A percentile compares a stretch with the other conserved stretches of the same genome.
Evolutionary conservation across 257 asterid genomes (phyloP).

Genomic region (Nicotiana tabacum): DNA sequence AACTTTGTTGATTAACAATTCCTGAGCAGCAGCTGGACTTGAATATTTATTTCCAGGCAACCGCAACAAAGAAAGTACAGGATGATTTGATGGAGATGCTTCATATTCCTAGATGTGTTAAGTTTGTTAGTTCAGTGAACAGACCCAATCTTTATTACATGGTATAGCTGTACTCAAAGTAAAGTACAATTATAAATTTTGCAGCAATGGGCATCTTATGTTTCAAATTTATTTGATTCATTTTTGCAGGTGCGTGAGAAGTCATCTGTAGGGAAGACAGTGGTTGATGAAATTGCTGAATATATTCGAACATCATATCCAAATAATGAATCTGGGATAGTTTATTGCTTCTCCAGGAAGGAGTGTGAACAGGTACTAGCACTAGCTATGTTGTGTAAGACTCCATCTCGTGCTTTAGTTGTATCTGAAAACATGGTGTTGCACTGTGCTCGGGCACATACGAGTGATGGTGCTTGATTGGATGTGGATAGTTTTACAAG

Average conservation of each 20-base stretch:
- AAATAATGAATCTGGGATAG: slow-evolving; percentile 92
- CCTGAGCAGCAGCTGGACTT: neutral
- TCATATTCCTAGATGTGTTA: slow-evolving; percentile 67
- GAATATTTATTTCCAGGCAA: slow-evolving; percentile 48
- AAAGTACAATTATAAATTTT: neutral
- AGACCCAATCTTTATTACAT: slow-evolving; percentile 90
- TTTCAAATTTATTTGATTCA: neutral
- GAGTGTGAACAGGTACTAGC: slow-evolving; percentile 87
- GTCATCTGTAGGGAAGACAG: slow-evolving; percentile 70
- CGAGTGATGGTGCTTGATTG: neutral
- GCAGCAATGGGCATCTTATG: neutral
- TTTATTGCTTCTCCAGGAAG: slow-evolving; percentile 94
- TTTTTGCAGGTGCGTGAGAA: slow-evolving; percentile 69
- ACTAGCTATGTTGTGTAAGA: neutral
- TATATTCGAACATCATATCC: slow-evolving; percentile 73
- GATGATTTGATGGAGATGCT: slow-evolving; percentile 91
- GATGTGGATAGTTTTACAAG: neutral
- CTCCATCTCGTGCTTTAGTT: neutral
- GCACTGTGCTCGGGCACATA: neutral
- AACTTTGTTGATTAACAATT: neutral
- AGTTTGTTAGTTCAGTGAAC: slow-evolving; percentile 89
- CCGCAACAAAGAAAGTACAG: slow-evolving; percentile 92
- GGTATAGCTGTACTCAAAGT: slow-evolving; percentile 40
- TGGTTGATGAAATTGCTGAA: slow-evolving; percentile 78
- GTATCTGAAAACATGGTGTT: neutral